These are phyloP conservation scores for Pichia cephalocereana DNA, from an alignment of 805 yeast genomes.

Conservation along the genomic window DNA sequence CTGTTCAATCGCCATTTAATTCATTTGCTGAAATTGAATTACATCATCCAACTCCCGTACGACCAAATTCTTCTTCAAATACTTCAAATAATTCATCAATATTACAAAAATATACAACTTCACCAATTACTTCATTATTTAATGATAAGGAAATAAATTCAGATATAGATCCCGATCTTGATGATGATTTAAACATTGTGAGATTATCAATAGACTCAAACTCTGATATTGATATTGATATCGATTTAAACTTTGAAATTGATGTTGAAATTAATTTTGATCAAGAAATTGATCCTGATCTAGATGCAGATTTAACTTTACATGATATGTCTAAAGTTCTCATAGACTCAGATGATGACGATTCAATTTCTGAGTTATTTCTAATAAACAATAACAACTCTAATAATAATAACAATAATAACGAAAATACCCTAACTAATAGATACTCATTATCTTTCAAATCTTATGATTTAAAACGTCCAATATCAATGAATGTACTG, in stretches of 20 bases:
- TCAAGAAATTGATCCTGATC: not conserved
- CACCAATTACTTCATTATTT: too few relatives aligned
- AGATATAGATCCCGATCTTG: too few relatives aligned
- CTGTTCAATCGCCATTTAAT: slow-evolving; percentile 6
- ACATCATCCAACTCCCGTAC: not conserved
- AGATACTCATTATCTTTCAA: slow-evolving; percentile 17
- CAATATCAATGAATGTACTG: slow-evolving; percentile 2
- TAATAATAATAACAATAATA: too few relatives aligned
- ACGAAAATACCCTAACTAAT: not conserved
- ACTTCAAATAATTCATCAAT: not conserved
- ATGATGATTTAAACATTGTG: too few relatives aligned
- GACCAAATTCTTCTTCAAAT: not conserved
- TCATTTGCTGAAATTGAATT: slow-evolving; percentile 1
- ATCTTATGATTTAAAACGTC: slow-evolving; percentile 14
- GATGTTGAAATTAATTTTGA: not conserved
- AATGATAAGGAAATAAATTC: too few relatives aligned
- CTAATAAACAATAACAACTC: not conserved
- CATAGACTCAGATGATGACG: slow-evolving; percentile 1
- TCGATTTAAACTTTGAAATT: not conserved
- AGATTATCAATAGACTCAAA: too few relatives aligned
- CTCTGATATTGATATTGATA: not conserved
- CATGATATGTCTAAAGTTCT: not conserved
- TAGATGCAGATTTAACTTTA: not conserved
- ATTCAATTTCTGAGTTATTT: not conserved
- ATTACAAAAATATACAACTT: too few relatives aligned